Evolutionary conservation across 2,329 filamentous ascomycete genomes (phyloP).

Genomic region (Ophiocordyceps polyrhachis-furcata): DNA sequence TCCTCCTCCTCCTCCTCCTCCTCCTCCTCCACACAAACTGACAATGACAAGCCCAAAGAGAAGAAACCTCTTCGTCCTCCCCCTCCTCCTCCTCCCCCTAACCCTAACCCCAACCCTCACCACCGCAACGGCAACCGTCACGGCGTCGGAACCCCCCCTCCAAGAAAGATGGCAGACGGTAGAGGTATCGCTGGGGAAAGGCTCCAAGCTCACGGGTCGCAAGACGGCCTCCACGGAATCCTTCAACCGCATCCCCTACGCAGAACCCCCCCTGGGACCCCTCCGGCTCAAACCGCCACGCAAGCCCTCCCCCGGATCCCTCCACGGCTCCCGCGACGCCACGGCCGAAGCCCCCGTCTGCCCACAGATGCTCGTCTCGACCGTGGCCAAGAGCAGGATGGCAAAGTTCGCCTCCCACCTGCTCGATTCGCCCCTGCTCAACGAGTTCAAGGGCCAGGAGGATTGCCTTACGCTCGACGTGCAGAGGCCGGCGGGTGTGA

Average conservation of each 20-base stretch:
- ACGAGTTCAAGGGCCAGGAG: conserved; percentile 35
- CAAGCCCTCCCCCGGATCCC: conserved; percentile 22
- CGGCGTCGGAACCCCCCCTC: neutral
- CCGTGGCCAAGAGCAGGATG: conserved; percentile 20
- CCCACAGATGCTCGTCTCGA: conserved; percentile 45
- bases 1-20: no score
- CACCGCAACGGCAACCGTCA: no score
- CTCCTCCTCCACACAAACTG: no score
- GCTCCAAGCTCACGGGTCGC: neutral
- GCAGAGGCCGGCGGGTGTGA: conserved; percentile 37
- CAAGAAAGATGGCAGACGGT: neutral
- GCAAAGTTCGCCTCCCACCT: conserved; percentile 28
- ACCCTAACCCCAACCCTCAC: neutral
- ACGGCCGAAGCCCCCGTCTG: conserved; percentile 30
- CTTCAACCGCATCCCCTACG: conserved; percentile 1
- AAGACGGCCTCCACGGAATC: neutral
- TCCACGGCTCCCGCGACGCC: conserved; percentile 30
- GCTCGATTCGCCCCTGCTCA: conserved; percentile 37
- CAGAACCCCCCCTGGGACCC: neutral
- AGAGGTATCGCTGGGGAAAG: neutral
- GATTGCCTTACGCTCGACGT: conserved; percentile 47
- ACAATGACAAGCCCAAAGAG: no score
- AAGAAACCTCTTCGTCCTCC: neutral
- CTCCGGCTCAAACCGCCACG: conserved; percentile 39
- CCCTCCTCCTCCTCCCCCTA: neutral